Percentiles rank a stretch among this genome's conserved stretches.
Conservation (phyloP, 225 moss, liverwort and hornwort genomes). For the Takakia lepidozioides region DNA sequence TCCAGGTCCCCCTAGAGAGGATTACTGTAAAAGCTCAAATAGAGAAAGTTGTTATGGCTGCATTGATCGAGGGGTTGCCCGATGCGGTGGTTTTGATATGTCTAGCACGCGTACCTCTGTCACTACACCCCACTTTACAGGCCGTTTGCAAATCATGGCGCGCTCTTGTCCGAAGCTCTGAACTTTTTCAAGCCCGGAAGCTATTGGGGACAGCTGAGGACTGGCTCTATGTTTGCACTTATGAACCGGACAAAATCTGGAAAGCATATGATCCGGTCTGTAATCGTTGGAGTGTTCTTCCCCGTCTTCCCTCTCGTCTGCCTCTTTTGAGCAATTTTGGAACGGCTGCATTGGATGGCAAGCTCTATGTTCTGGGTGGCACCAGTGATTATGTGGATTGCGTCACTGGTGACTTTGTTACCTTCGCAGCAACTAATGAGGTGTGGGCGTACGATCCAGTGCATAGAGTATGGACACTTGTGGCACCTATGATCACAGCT, state of each 20-base stretch:
- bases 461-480: slow-evolving; percentile 55
- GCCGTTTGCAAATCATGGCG: slow-evolving; percentile 76
- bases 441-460: slow-evolving; percentile 82
- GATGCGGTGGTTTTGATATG: slow-evolving; percentile 73
- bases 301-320: slow-evolving; percentile 58
- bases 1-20: too few relatives aligned
- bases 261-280: slow-evolving; percentile 83
- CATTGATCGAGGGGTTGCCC: slow-evolving; percentile 72
- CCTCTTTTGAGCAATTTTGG: slow-evolving; percentile 56
- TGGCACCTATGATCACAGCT: slow-evolving; percentile 62
- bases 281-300: slow-evolving; percentile 64
- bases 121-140: slow-evolving; percentile 49
- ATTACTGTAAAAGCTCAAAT: too few relatives aligned
- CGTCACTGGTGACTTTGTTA: slow-evolving; percentile 63
- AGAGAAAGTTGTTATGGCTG: too few relatives aligned
- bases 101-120: slow-evolving; percentile 77
- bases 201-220: slow-evolving; percentile 53
- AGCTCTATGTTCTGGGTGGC: slow-evolving; percentile 85
- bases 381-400: slow-evolving; percentile 73
- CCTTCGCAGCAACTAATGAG: slow-evolving; percentile 49
- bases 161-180: slow-evolving; percentile 42
- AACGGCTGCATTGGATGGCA: slow-evolving; percentile 65
- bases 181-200: slow-evolving; percentile 65
- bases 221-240: slow-evolving; percentile 79
- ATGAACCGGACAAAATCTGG: slow-evolving; percentile 80